phyloP scores from a whole-genome alignment of 2,329 filamentous ascomycete genomes.

The Ceratocystis huliohia region DNA sequence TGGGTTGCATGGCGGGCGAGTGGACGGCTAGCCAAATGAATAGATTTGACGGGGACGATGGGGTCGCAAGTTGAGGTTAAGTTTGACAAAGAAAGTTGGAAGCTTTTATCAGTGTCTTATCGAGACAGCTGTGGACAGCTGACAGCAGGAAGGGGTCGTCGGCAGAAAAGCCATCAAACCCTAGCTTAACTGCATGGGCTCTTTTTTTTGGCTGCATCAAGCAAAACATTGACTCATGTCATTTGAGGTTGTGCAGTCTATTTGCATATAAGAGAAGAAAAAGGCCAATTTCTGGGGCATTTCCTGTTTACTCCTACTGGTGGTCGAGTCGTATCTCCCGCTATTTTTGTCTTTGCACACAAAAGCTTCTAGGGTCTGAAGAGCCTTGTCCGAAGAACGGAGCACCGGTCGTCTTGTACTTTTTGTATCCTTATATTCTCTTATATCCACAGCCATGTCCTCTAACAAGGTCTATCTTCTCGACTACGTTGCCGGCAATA shows the following conservation, averaged over 20 bases:
- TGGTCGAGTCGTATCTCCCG: background rate
- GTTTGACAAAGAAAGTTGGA: background rate
- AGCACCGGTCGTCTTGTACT: slow-evolving; percentile 9
- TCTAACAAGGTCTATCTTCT: slow-evolving; percentile 60
- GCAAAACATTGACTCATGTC: slow-evolving; percentile 10
- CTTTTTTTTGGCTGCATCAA: background rate
- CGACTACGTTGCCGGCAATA: slow-evolving; percentile 91
- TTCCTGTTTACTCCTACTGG: background rate
- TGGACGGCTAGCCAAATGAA: background rate
- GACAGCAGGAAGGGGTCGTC: background rate
- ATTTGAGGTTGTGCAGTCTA: background rate
- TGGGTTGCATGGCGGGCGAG: background rate
- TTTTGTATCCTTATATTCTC: background rate
- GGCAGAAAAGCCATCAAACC: background rate
- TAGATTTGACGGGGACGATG: too few relatives aligned
- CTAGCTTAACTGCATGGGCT: background rate
- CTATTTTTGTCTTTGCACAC: background rate
- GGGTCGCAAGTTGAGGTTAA: background rate
- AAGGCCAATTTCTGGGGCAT: background rate
- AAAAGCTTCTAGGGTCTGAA: too few relatives aligned
- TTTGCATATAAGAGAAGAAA: background rate
- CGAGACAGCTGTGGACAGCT: background rate
- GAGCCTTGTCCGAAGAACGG: slow-evolving; percentile 16
- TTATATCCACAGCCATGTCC: slow-evolving; percentile 37
- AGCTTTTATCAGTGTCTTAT: slow-evolving; percentile 11